Base-by-base conservation (phyloP, 352 stramenopile genomes). In the Phytophthora colocasiae region DNA sequence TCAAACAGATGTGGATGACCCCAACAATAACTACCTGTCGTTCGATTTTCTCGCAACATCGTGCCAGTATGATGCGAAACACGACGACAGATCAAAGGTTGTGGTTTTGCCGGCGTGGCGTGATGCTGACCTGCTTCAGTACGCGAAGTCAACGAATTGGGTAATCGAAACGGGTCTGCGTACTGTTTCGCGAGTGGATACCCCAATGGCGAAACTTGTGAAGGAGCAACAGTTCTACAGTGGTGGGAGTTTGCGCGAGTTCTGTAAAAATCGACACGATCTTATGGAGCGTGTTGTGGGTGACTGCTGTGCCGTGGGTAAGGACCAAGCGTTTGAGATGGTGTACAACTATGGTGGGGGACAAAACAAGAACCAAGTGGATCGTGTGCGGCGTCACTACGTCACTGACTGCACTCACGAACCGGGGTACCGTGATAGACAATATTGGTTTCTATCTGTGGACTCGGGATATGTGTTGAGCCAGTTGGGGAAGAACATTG, bases 91-190 rank as follows among this genome's bases (percentile, higher is more conserved):
- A 11, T 58, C 60, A 40, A 46, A 6, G 15, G 0, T 70, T 47
- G 60, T 70, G 34, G 59, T 74, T 58, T 74, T 74, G 41, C 60
- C 53, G 17, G 60, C 53, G 34, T 70, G 66, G 66, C 53, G 38
- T 5, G 19, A 47, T 34, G 46, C 6, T 52, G 59, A 73, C 47
- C 54, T 70, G 38, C 4, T 17, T 7, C 6, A 17, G 34, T 40
- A 40, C 14, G 34, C 34, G 4, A 40, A 40, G 34, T 40, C 15
- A n/a, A 40, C 34, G 5, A 40, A 40, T 1, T 40, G 34, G 34
- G 34, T 40, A 6, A n/a, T 40, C 34, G 34, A 40, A 6, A 40
- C 34, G 12, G 34, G 34, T 4, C 34, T 40, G 11, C 14, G 34
- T 12, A 12, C 5, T n/a, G 22, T 22, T 1, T 22, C 3, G 4